Base-by-base conservation (phyloP, 257 asterid genomes). In the Salvia miltiorrhiza region DNA sequence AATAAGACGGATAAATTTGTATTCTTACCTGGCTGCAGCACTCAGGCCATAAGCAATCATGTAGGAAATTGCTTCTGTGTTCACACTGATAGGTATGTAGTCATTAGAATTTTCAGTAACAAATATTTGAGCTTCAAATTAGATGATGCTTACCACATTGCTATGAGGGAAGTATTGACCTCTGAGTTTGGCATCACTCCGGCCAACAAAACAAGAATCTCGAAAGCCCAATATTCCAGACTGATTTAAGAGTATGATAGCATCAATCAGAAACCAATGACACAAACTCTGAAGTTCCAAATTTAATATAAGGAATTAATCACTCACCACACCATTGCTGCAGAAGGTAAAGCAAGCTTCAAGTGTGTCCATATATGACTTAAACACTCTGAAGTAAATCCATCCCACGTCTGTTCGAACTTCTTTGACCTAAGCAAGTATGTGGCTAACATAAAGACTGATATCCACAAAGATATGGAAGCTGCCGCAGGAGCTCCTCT, bases 181-280 rank as follows among this genome's bases (percentile, higher is more conserved):
- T 83, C 81, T 1, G 99, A 72, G 56, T 90, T 63, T 19, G 96
- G 96, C 99, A 93, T 84, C 72, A 90, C 57, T 39, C 99, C 96
- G 0, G 97, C 94, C 76, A 90, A 69, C 56, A 93, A 66, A 41
- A 93, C 99, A 20, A 90, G 94, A 67, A 81, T 61, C 88, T 93
- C 99, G 48, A 87, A 88, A 60, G 96, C 97, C 90, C 97, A 88
- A 24, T 77, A 83, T 70, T 93, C 97, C 83, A 93, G 67, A 69
- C 98, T 93, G 87, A 54, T 43, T 9, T 13, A 44, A 7, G 16
- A 41, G 2, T 0, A 5, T 0, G 19, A 37, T 11, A 11, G 13
- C 5, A 28, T 60, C 11, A 39, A 60, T 32, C 16, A 52, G 1
- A 16, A n/a, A 14, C 8, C 13, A 52, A 10, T 3, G 1, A 6